Evolutionary conservation across 192 early-diverging fungal genomes (phyloP), one percentile per base, ranked within the genome.

Genomic region (Phycomyces nitens): DNA sequence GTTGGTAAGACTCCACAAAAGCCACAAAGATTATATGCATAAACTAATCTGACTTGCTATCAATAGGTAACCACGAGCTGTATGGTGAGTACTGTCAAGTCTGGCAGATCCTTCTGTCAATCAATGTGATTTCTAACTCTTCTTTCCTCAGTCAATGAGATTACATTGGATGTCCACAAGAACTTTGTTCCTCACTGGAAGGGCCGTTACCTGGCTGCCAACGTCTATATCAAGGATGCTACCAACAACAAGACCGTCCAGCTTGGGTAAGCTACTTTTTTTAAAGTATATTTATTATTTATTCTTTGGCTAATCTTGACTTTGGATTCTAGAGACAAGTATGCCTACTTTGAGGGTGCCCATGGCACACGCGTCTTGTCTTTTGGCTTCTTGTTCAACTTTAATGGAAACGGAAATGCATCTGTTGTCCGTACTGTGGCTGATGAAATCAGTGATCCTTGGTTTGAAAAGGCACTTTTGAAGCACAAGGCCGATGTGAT

Each of bases 381-480:
- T 29, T 80, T 80, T 20, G 80, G 80, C 39, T 84, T 78, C 68
- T 58, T 84, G 20, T 80, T 64, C 68, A 69, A 80, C 51, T 78
- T 78, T 54, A 26, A 38, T 0, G 65, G 71, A 20, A 76, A 60
- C 27, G 73, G 69, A 27, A 69, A 72, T 58, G 64, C 68, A 55
- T 65, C 72, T 11, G 40, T 76, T 29, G 23, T 81, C 29, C 65
- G 62, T 55, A 64, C 27, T 34, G 71, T 82, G 56, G 75, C 72
- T n/a, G 65, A 58, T 53, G 81, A 76, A 3, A 73, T 84, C 14
- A 78, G 67, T 5, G 15, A 76, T 44, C 66, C 69, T 18, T 84
- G 82, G 82, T 84, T 84, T 74, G 56, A 75, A 40, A 63, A 80
- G 24, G 72, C 82, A 16, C 58, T 84, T 58, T 65, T 53, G 43